A percentile compares a stretch with the other conserved stretches of the same genome.
phyloP scores from a whole-genome alignment of 345 rosid genomes.

The Litchi chinensis region DNA sequence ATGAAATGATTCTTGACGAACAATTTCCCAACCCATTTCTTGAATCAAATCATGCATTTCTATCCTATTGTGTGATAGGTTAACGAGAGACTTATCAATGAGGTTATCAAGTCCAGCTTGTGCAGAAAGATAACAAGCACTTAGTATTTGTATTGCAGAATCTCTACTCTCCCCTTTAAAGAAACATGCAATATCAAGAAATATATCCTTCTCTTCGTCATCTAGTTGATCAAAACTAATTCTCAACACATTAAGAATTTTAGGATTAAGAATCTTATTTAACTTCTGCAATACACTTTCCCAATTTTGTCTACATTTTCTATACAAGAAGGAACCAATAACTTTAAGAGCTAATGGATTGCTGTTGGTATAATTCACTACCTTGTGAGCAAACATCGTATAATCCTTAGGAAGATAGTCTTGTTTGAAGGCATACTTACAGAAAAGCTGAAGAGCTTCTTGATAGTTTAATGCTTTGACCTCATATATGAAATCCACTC shows the following conservation, averaged over 20 bases:
- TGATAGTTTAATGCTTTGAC: neutral
- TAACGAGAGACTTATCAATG: slow-evolving; percentile 5
- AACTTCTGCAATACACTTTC: neutral
- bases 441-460: neutral
- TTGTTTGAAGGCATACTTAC: neutral
- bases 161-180: slow-evolving; percentile 28
- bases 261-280: neutral
- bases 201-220: slow-evolving; percentile 28
- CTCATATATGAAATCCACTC: neutral
- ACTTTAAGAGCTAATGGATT: neutral
- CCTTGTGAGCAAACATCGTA: neutral
- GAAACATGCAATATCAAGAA: slow-evolving; percentile 40
- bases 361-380: neutral
- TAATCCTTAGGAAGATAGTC: neutral
- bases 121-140: slow-evolving; percentile 21
- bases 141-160: slow-evolving; percentile 27
- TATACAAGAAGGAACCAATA: neutral
- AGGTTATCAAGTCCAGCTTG: slow-evolving; percentile 7
- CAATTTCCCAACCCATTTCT: slow-evolving; percentile 41
- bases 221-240: slow-evolving; percentile 38
- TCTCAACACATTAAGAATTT: slow-evolving; percentile 26
- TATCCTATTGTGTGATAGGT: neutral
- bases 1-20: slow-evolving; percentile 18
- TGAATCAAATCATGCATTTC: slow-evolving; percentile 46
- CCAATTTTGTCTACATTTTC: neutral